Percentiles rank a stretch among this genome's conserved stretches.
These are phyloP conservation scores for Chaetoceros tenuissimus DNA, from an alignment of 108 stramenopile genomes.

Conservation along the genomic window DNA sequence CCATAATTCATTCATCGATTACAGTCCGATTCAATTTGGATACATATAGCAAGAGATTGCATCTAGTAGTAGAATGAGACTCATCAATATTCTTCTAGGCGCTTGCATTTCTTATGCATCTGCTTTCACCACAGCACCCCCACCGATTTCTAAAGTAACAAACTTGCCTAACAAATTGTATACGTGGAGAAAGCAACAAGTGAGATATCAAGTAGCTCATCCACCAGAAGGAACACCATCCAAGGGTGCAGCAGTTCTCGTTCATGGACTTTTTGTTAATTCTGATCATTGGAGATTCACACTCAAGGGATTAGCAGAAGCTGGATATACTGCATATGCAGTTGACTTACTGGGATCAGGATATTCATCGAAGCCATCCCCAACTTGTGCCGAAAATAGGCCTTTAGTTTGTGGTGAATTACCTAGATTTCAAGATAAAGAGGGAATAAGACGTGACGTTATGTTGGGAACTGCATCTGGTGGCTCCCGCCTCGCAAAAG, in stretches of 20 bases:
- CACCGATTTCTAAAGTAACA: conserved; percentile 59
- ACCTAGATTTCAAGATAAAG: conserved; percentile 29
- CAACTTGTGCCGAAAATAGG: conserved; percentile 33
- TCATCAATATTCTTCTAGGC: too few species aligned
- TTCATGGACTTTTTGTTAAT: conserved; percentile 82
- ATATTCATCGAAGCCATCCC: conserved; percentile 73
- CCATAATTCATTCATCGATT: too few species aligned
- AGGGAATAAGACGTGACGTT: conserved; percentile 26
- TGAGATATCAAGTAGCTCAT: conserved; percentile 71
- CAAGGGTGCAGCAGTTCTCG: conserved; percentile 31
- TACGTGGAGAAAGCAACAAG: conserved; percentile 54
- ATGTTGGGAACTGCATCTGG: conserved; percentile 48
- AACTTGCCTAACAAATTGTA: conserved; percentile 57
- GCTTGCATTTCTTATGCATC: too few species aligned
- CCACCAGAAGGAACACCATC: conserved; percentile 33
- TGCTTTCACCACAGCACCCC: too few species aligned
- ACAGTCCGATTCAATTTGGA: too few species aligned
- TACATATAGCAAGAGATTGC: too few species aligned
- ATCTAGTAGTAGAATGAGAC: too few species aligned
- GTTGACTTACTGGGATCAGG: conserved; percentile 88
- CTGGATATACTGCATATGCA: conserved; percentile 66
- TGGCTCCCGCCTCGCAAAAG: conserved; percentile 23
- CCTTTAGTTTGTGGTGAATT: conserved; percentile 50
- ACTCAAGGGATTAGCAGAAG: conserved; percentile 36
- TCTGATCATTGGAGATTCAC: conserved; percentile 79